phyloP scores from a whole-genome alignment of 306 rosid genomes.

The Sicyos edulis region DNA sequence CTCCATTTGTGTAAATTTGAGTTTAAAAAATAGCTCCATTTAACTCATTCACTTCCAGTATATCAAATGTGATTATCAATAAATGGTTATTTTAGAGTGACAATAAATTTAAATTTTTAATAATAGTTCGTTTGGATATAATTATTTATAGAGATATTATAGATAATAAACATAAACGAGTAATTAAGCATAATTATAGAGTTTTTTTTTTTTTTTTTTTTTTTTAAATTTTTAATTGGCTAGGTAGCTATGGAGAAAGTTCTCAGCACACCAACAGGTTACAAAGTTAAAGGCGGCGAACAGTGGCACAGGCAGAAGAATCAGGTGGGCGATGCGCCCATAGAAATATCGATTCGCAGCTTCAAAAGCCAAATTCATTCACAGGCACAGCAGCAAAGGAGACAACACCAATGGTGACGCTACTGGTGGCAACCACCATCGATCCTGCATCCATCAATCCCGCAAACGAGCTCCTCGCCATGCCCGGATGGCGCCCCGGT shows the following conservation, averaged over 20 bases:
- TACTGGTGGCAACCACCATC: constrained; percentile 66
- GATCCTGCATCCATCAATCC: constrained; percentile 96
- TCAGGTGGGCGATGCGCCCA: neutral
- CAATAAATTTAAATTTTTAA: too few species aligned
- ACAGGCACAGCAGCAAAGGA: neutral
- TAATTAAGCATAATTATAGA: too few species aligned
- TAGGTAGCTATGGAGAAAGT: neutral
- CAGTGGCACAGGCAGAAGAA: neutral
- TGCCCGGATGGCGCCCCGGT: constrained; percentile 67
- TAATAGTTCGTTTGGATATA: too few species aligned
- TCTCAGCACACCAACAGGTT: neutral
- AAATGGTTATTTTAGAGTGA: too few species aligned
- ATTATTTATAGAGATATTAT: too few species aligned
- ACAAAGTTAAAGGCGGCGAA: neutral
- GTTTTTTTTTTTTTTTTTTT: too few species aligned
- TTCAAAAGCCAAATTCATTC: neutral
- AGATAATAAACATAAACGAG: too few species aligned
- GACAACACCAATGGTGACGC: constrained; percentile 50
- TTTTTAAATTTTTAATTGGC: too few species aligned
- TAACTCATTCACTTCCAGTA: too few species aligned
- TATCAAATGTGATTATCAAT: too few species aligned
- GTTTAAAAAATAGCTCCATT: too few species aligned
- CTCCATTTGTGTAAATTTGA: too few species aligned
- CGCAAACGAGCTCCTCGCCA: constrained; percentile 57
- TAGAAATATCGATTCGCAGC: neutral